A percentile compares a stretch with the other conserved stretches of the same genome.
These are phyloP conservation scores for Moricandia moricandioides DNA, from an alignment of 345 rosid species.

Conservation along the genomic window DNA sequence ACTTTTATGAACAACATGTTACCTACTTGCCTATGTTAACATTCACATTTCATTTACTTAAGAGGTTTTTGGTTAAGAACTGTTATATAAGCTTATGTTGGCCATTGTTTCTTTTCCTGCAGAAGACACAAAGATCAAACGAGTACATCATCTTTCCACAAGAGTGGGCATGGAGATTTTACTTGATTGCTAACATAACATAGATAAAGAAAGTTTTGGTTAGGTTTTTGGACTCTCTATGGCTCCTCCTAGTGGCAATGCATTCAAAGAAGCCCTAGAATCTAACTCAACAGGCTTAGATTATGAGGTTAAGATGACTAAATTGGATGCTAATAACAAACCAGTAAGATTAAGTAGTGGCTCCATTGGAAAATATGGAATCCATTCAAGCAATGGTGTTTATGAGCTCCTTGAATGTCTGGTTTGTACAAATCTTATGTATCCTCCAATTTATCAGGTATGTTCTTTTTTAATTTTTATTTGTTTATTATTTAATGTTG, in stretches of 20 bases:
- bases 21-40: conserved; percentile 17
- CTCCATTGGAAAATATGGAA: conserved; percentile 48
- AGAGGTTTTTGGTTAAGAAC: background rate
- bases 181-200: conserved; percentile 7
- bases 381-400: conserved; percentile 55
- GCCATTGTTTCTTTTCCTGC: conserved; percentile 13
- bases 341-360: conserved; percentile 46
- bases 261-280: conserved; percentile 50
- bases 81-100: conserved; percentile 19
- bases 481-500: background rate
- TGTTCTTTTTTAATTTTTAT: background rate
- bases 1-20: conserved; percentile 5
- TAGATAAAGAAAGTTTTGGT: background rate
- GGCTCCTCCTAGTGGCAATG: conserved; percentile 63
- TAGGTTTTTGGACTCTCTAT: conserved; percentile 31
- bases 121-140: conserved; percentile 16
- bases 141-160: conserved; percentile 1
- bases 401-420: conserved; percentile 84
- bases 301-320: conserved; percentile 48
- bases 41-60: background rate
- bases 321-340: conserved; percentile 43
- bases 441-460: conserved; percentile 90
- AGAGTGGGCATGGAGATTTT: conserved; percentile 1
- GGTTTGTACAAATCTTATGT: conserved; percentile 71
- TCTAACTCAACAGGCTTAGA: conserved; percentile 45